Evolutionary conservation across 495 filamentous ascomycete species (phyloP), one percentile per base, ranked within the genome.

Genomic region (Oidiodendron maius): DNA sequence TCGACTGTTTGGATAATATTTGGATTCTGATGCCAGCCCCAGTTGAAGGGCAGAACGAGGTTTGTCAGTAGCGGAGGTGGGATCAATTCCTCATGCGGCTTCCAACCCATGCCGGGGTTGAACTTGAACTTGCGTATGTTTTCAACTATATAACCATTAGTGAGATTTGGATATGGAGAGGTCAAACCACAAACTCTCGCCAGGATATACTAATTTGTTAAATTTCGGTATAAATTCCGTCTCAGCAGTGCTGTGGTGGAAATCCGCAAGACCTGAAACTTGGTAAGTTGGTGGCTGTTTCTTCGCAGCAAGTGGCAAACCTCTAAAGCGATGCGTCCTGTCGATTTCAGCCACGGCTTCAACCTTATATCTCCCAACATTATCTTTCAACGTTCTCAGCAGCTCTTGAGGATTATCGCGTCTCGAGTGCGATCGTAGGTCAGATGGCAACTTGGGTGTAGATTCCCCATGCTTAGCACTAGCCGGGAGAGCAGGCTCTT

Each of bases 271-370:
- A 22, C 72, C 73, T 65, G 21, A 23, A 40, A 13, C 8, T 23
- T 6, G 17, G 23, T 23, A 34, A 17, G 1, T 18, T n/a, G n/a
- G n/a, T n/a, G n/a, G n/a, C n/a, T n/a, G n/a, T n/a, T n/a, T 30
- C 1, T 28, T 37, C 5, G 5, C 22, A 15, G 15, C 8, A 6
- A 20, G 3, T 15, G 11, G 40, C 59, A 41, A 62, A 87, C 84
- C 75, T 68, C 93, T 79, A 63, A 93, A 97, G 18, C 91, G 81
- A 72, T 97, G 90, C 8, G 89, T 91, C 35, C 83, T 77, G 24
- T 77, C 72, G 42, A 98, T 77, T 24, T 76, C 67, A 1, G 89
- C 93, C 2, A 93, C 70, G 8, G 80, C 70, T 57, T 91, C 80
- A 40, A 90, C 70, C 4, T 67, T 67, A 61, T 94, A 94, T 16